Evolutionary conservation across 805 yeast genomes (phyloP).

Genomic region (Myxozyma monticola): DNA sequence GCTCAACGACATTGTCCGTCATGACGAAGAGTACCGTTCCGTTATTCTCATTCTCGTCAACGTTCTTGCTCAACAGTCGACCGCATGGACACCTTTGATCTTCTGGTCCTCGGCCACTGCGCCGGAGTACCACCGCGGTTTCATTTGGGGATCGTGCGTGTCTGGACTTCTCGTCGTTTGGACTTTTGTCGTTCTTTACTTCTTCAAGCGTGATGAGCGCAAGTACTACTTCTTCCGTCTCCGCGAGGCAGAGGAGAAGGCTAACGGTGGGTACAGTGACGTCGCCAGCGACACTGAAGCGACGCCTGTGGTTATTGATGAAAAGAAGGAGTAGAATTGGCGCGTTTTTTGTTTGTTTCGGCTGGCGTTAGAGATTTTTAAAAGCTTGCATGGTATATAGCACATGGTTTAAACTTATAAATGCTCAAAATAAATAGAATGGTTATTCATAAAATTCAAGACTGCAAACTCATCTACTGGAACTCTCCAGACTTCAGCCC

Average conservation of each 20-base stretch:
- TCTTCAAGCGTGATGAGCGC: slow-evolving; percentile 54
- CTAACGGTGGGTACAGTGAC: too few relatives aligned
- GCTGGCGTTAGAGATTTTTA: too few relatives aligned
- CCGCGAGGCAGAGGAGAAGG: background rate
- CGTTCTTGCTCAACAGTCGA: slow-evolving; percentile 52
- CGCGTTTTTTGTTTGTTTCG: too few relatives aligned
- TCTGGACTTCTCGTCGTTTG: slow-evolving; percentile 29
- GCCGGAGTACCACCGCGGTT: slow-evolving; percentile 36
- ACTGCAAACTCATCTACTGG: too few relatives aligned
- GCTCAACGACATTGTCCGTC: slow-evolving; percentile 58
- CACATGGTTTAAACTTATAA: too few relatives aligned
- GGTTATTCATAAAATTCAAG: too few relatives aligned
- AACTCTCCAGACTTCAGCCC: slow-evolving; percentile 2
- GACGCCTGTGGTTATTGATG: too few relatives aligned
- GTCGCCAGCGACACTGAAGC: too few relatives aligned
- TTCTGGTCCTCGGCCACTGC: too few relatives aligned
- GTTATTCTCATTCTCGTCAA: slow-evolving; percentile 54
- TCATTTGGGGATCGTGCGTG: slow-evolving; percentile 30
- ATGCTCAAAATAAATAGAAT: too few relatives aligned
- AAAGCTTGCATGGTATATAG: too few relatives aligned
- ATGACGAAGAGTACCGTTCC: slow-evolving; percentile 55
- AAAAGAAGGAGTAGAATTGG: too few relatives aligned
- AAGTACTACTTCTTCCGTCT: slow-evolving; percentile 12
- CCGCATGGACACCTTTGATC: slow-evolving; percentile 54
- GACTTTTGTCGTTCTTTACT: slow-evolving; percentile 46